These are phyloP conservation scores for Phytophthora citricola DNA, from an alignment of 352 stramenopile species.

Conservation along the genomic window DNA sequence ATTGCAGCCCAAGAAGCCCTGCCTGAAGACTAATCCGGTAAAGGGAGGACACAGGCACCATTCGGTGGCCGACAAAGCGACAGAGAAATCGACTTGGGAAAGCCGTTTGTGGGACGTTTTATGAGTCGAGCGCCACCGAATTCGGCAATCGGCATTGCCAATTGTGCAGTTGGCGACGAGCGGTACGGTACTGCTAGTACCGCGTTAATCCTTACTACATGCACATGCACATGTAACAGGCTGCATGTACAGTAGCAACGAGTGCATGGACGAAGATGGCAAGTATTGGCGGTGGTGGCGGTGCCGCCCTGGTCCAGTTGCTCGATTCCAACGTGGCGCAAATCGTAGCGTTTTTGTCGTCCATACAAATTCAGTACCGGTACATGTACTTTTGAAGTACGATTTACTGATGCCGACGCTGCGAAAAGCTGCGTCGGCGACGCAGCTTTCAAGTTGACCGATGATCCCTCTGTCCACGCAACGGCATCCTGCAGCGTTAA, in stretches of 20 bases:
- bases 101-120: slow-evolving; percentile 10
- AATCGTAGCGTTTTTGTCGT: neutral
- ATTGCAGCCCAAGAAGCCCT: neutral
- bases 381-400: too few relatives aligned
- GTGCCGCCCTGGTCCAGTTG: too few relatives aligned
- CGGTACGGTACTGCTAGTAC: neutral
- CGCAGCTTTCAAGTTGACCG: neutral
- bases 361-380: too few relatives aligned
- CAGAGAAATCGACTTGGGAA: slow-evolving; percentile 6
- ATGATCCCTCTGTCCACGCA: neutral
- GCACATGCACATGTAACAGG: too few relatives aligned
- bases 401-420: too few relatives aligned
- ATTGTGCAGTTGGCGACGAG: neutral
- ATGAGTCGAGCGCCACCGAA: slow-evolving; percentile 20
- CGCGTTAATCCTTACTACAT: neutral
- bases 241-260: neutral
- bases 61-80: slow-evolving; percentile 5
- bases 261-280: neutral
- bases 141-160: slow-evolving; percentile 8
- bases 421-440: too few relatives aligned
- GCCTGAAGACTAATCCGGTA: slow-evolving; percentile 6
- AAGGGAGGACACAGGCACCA: slow-evolving; percentile 3
- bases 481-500: neutral
- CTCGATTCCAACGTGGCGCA: neutral
- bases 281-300: neutral